These are phyloP conservation scores for Lichtheimia hyalospora DNA, from an alignment of 371 early-diverging fungal genomes.

Conservation along the genomic window DNA sequence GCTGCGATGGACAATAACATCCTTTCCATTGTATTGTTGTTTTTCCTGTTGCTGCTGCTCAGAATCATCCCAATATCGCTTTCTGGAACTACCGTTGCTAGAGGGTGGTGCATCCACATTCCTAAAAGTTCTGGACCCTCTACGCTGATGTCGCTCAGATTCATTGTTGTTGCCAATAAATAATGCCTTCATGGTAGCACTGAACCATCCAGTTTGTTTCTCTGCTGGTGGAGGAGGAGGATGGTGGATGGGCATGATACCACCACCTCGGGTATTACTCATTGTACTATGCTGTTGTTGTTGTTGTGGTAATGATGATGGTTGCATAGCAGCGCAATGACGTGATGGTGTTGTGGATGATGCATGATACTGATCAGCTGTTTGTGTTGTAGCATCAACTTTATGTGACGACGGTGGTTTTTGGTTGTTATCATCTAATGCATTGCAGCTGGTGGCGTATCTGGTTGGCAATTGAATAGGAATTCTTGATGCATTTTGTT, in stretches of 20 bases:
- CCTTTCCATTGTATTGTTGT: constrained; percentile 11
- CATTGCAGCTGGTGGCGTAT: constrained; percentile 3
- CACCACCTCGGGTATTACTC: background rate
- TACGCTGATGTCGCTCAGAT: constrained; percentile 7
- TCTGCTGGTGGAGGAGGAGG: constrained; percentile 9
- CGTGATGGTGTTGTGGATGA: background rate
- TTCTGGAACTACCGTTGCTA: background rate
- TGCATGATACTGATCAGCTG: background rate
- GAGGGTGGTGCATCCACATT: constrained; percentile 9
- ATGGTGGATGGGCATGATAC: background rate
- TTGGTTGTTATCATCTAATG: background rate
- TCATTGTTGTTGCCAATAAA: constrained; percentile 22
- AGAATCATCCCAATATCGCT: constrained; percentile 6
- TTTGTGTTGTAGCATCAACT: constrained; percentile 10
- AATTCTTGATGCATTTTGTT: background rate
- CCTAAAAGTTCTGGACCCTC: background rate
- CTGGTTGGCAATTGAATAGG: constrained; percentile 1
- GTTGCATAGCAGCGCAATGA: too few relatives aligned
- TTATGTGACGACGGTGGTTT: background rate
- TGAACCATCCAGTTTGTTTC: constrained; percentile 29
- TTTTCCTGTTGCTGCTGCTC: background rate
- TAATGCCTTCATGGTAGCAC: constrained; percentile 42
- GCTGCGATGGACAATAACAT: constrained; percentile 4
- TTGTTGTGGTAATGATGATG: background rate
- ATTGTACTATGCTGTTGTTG: background rate